These are phyloP conservation scores for Bassia scoparia DNA, from an alignment of 148 eudicot genomes.

Conservation along the genomic window DNA sequence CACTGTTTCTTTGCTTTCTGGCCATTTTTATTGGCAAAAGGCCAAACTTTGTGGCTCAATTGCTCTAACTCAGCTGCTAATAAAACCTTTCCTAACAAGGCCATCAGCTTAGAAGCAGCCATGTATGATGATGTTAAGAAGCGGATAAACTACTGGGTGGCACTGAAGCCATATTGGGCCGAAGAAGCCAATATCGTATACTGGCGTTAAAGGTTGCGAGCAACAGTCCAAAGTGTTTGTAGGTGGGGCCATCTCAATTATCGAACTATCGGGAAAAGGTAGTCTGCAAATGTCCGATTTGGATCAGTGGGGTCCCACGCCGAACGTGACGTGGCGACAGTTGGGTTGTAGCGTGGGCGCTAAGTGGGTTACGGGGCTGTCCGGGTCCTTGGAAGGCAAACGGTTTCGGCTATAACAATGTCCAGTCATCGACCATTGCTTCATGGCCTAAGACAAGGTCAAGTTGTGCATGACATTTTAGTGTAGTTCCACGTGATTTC, in stretches of 20 bases:
- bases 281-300: slow-evolving; percentile 54
- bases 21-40: slow-evolving; percentile 6
- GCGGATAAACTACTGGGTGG: neutral
- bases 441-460: slow-evolving; percentile 57
- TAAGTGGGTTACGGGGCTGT: slow-evolving; percentile 31
- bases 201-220: slow-evolving; percentile 46
- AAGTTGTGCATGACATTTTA: slow-evolving; percentile 60
- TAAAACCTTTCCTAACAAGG: no score
- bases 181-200: slow-evolving; percentile 49
- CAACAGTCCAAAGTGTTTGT: slow-evolving; percentile 62
- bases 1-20: no score
- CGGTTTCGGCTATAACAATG: slow-evolving; percentile 63
- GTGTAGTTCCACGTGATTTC: slow-evolving; percentile 45
- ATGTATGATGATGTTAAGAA: neutral
- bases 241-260: slow-evolving; percentile 50
- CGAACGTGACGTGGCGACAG: slow-evolving; percentile 62
- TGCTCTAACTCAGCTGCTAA: no score
- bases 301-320: slow-evolving; percentile 71
- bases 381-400: slow-evolving; percentile 59
- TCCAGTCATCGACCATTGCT: slow-evolving; percentile 41
- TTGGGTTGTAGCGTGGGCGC: no score
- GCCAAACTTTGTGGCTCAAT: no score
- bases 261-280: slow-evolving; percentile 55
- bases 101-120: neutral
- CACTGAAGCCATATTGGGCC: slow-evolving; percentile 17